A percentile compares a stretch with the other conserved stretches of the same genome.
phyloP scores from a whole-genome alignment of 2,329 filamentous ascomycete species.

The Aphanocladium album region DNA sequence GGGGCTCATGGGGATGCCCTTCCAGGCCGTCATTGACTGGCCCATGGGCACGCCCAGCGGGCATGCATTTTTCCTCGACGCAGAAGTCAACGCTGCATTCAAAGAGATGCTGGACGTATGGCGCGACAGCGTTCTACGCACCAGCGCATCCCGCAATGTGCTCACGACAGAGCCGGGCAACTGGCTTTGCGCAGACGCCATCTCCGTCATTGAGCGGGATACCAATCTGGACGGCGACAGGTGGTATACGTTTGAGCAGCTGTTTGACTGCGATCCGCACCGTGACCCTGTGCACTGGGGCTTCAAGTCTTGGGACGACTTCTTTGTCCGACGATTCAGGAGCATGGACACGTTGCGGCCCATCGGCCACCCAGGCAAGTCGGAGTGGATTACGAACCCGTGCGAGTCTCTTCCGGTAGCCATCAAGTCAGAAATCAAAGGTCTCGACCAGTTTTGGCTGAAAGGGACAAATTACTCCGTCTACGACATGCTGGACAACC shows the following conservation, averaged over 20 bases:
- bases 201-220: constrained; percentile 16
- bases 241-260: constrained; percentile 15
- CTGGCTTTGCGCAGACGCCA: constrained; percentile 19
- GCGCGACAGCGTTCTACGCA: constrained; percentile 23
- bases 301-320: constrained; percentile 59
- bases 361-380: constrained; percentile 39
- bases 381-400: constrained; percentile 43
- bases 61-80: constrained; percentile 48
- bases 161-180: constrained; percentile 11
- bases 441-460: constrained; percentile 59
- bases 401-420: constrained; percentile 56
- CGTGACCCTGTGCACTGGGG: constrained; percentile 28
- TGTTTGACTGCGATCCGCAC: constrained; percentile 19
- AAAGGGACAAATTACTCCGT: constrained; percentile 61
- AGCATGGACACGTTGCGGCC: constrained; percentile 42
- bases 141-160: constrained; percentile 19
- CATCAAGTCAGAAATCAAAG: constrained; percentile 40
- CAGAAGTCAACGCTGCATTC: constrained; percentile 46
- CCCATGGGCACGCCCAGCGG: constrained; percentile 53
- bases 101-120: constrained; percentile 47
- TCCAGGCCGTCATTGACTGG: constrained; percentile 55
- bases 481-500: constrained; percentile 51
- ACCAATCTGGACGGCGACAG: constrained; percentile 14
- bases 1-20: constrained; percentile 49
- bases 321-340: constrained; percentile 54